Base-by-base conservation (phyloP, 257 asterid species). In the Cynanchum wilfordii region DNA sequence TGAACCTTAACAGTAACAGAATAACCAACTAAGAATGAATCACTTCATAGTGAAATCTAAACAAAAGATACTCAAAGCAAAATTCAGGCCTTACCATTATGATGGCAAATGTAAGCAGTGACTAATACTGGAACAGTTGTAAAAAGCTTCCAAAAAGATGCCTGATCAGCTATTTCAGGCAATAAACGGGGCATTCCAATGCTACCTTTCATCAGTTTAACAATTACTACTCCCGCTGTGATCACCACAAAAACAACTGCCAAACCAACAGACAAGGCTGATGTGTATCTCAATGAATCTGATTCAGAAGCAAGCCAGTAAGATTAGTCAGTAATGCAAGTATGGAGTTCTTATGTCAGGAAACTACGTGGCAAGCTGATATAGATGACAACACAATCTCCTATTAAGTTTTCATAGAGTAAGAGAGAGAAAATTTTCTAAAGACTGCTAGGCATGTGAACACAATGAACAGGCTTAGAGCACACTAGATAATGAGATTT, bases 101-200 rank as follows among this genome's bases (percentile, higher is more conserved):
- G 97, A 78, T 91, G 97, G 79, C 97, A 91, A 60, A 91, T 91
- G 77, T 85, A 91, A 77, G 97, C 96, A 73, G 96, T 89, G 84
- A 89, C 96, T 17, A 91, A 87, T 73, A 91, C 84, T 51, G 97
- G 96, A 72, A 88, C 91, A 60, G 90, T 80, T 20, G 97, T 91
- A 80, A 87, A 91, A 58, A 89, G 96, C 74, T 88, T 89, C 97
- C 96, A 91, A 85, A 91, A 91, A 67, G 97, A 89, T 68, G 90
- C 96, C 77, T 89, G 97, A 79, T 88, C 89, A 72, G 74, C 86
- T 74, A 92, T 67, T 27, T 83, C 49, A 49, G 97, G 97, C 76
- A 92, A 77, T 82, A 92, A 68, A 63, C 82, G 92, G 71, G 97
- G 97, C 85, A 78, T 86, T 75, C 85, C 87, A 40, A 92, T 89